Conservation (phyloP, 305 asterid genomes). For the Ilex paraguariensis region DNA sequence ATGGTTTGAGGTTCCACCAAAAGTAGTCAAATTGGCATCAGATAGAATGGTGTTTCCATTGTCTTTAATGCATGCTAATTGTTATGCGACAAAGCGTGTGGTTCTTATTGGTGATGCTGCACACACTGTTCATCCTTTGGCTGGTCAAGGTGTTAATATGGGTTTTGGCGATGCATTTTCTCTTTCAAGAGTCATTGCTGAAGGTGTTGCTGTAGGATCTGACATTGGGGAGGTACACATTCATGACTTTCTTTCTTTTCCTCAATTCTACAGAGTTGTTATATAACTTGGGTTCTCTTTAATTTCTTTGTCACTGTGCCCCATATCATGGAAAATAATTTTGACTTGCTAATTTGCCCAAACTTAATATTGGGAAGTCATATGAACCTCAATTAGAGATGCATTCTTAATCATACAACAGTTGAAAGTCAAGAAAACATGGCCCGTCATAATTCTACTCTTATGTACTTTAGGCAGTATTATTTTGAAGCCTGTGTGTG, state of each 20-base stretch:
- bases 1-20: constrained; percentile 73
- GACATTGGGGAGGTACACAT: constrained; percentile 84
- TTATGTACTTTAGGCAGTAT: too few species aligned
- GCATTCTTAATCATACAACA: too few species aligned
- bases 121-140: constrained; percentile 97
- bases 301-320: too few species aligned
- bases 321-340: too few species aligned
- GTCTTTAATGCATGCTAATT: constrained; percentile 85
- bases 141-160: constrained; percentile 99
- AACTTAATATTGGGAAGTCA: too few species aligned
- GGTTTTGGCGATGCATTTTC: constrained; percentile 83
- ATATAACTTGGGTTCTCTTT: too few species aligned
- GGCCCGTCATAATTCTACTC: too few species aligned
- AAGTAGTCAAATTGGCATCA: constrained; percentile 48
- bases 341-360: too few species aligned
- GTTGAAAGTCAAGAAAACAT: too few species aligned
- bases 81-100: constrained; percentile 52
- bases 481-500: too few species aligned
- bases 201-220: constrained; percentile 86
- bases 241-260: constrained; percentile 2
- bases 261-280: not conserved
- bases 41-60: constrained; percentile 89
- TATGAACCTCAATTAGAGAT: too few species aligned
- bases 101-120: constrained; percentile 95
- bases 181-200: constrained; percentile 70